Base-by-base conservation (phyloP, 1,284 basidiomycete species). In the Kalmanozyma brasiliensis region DNA sequence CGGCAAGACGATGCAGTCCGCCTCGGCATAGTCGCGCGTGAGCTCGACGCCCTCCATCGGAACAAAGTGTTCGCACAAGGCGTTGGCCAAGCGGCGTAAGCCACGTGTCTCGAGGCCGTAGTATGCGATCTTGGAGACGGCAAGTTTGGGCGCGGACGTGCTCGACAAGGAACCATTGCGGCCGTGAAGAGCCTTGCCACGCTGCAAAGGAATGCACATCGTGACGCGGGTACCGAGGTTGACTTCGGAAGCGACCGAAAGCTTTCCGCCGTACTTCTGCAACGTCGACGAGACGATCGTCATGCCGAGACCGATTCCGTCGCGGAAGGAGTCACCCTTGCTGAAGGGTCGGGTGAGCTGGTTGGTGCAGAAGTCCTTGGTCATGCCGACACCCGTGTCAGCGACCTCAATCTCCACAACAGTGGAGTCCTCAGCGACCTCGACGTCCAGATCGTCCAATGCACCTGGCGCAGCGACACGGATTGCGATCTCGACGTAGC, bases 301-400 rank as follows among this genome's bases (percentile, higher is more conserved):
- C 49, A 74, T 67, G 13, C 71, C 70, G 6, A 77, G 58, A 33
- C 75, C 75, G 11, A 67, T 69, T n/a, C 75, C 75, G 20, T 65
- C 60, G 43, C 55, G 49, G 56, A 77, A 76, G 23, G 60, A 51
- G 33, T 73, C 68, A 11, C 61, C 70, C 43, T 77, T 77, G 49
- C 40, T 57, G 43, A 76, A 77, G 14, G 75, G 75, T 22, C 51
- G 35, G 10, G 64, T 58, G 26, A 74, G 67, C 35, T 71, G 57
- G 22, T 56, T 60, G 19, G 41, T 44, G 53, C 55, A 58, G 22
- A 73, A 73, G 11, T 65, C 66, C 24, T 66, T 62, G 33, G 66
- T 63, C 71, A 74, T 74, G 23, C 71, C 72, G 8, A 58, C 19
- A 16, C 72, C 67, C 4, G 67, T 73, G 29, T 70, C 59, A 5